Conservation (phyloP, 2,329 filamentous ascomycete genomes). For the Atkinsonella hypoxylon region DNA sequence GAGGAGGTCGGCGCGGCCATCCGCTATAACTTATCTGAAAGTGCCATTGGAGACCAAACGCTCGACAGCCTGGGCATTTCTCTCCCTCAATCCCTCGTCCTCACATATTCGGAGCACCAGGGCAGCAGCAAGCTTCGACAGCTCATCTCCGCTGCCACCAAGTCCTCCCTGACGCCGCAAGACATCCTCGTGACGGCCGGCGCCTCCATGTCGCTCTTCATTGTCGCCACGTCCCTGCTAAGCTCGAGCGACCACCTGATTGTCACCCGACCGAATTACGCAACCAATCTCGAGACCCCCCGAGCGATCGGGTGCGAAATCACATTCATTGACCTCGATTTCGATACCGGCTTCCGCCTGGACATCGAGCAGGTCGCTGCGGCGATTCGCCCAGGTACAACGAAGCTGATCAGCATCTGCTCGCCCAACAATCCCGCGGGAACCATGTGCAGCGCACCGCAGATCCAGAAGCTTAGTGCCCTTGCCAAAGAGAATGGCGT, state of each 20-base stretch:
- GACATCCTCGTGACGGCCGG: constrained; percentile 14
- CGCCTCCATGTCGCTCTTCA: constrained; percentile 12
- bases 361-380: constrained; percentile 8
- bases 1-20: constrained; percentile 14
- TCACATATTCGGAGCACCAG: constrained; percentile 12
- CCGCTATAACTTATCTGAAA: constrained; percentile 15
- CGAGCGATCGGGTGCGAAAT: constrained; percentile 13
- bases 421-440: constrained; percentile 15
- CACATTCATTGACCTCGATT: constrained; percentile 12
- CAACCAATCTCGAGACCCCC: constrained; percentile 13
- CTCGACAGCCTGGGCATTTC: constrained; percentile 9
- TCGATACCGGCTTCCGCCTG: constrained; percentile 9
- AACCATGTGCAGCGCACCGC: constrained; percentile 2
- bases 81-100: constrained; percentile 10
- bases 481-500: constrained; percentile 8
- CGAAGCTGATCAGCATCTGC: constrained; percentile 12
- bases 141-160: constrained; percentile 5
- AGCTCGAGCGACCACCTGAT: constrained; percentile 10
- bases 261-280: constrained; percentile 14
- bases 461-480: constrained; percentile 4
- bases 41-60: constrained; percentile 13
- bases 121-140: constrained; percentile 9
- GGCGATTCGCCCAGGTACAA: constrained; percentile 9
- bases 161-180: constrained; percentile 6
- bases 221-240: constrained; percentile 11